Conservation (phyloP, 2,329 filamentous ascomycete genomes). For the Hypoxylon sp. region DNA sequence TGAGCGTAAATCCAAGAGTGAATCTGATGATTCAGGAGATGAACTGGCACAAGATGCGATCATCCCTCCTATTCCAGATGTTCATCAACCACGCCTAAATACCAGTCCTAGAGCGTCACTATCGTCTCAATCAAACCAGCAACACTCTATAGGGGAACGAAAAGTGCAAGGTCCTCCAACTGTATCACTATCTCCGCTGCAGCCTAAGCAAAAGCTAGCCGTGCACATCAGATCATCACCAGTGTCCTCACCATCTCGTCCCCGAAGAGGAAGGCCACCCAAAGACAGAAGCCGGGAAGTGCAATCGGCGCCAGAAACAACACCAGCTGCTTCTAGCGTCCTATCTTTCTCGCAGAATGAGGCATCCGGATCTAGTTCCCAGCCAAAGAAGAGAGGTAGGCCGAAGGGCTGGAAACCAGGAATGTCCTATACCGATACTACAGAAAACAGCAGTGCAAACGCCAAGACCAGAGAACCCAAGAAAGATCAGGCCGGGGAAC, state of each 20-base stretch:
- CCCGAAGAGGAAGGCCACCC: slow-evolving; percentile 19
- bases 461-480: slow-evolving; percentile 39
- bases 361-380: slow-evolving; percentile 34
- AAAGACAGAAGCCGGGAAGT: slow-evolving; percentile 12
- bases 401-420: slow-evolving; percentile 63
- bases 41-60: slow-evolving; percentile 13
- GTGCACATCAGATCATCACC: slow-evolving; percentile 49
- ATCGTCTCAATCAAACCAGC: slow-evolving; percentile 17
- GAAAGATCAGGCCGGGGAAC: slow-evolving; percentile 43
- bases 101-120: slow-evolving; percentile 4
- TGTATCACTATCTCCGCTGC: slow-evolving; percentile 13
- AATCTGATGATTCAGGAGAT: not conserved
- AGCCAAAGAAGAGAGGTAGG: slow-evolving; percentile 58
- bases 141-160: not conserved
- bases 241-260: slow-evolving; percentile 37
- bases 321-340: slow-evolving; percentile 12
- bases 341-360: slow-evolving; percentile 20
- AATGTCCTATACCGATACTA: slow-evolving; percentile 49
- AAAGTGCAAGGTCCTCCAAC: slow-evolving; percentile 26
- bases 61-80: slow-evolving; percentile 30
- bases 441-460: slow-evolving; percentile 19
- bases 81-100: slow-evolving; percentile 25
- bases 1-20: not conserved
- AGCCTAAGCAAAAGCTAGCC: slow-evolving; percentile 39
- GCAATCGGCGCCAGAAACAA: slow-evolving; percentile 23